phyloP scores from a whole-genome alignment of 2,329 filamentous ascomycete species.

The Camptophora hylomeconis region DNA sequence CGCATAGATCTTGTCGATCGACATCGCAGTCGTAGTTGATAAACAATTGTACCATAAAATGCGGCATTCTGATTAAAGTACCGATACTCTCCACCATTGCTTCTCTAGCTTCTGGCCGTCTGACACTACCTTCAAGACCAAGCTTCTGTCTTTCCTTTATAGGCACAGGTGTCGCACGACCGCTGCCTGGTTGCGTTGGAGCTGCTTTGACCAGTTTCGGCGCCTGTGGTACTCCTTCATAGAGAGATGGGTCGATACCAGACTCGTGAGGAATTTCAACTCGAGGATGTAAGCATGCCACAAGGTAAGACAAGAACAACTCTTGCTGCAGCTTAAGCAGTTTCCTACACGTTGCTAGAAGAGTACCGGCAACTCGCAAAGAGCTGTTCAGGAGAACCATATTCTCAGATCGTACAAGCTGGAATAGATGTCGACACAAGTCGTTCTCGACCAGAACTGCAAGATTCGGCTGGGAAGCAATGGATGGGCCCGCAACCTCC shows the following conservation, averaged over 20 bases:
- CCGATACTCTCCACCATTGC: slow-evolving; percentile 97
- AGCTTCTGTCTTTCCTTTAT: slow-evolving; percentile 87
- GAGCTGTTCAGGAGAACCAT: slow-evolving; percentile 91
- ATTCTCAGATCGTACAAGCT: slow-evolving; percentile 89
- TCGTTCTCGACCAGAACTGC: slow-evolving; percentile 83
- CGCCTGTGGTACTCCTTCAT: slow-evolving; percentile 82
- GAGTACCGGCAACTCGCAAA: slow-evolving; percentile 76
- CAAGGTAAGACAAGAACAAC: slow-evolving; percentile 83
- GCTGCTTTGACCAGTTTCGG: slow-evolving; percentile 74
- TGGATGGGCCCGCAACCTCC: slow-evolving; percentile 89
- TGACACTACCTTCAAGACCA: slow-evolving; percentile 77
- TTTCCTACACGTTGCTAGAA: slow-evolving; percentile 77
- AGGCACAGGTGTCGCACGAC: slow-evolving; percentile 76
- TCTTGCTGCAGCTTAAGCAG: slow-evolving; percentile 95
- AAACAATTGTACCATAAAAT: slow-evolving; percentile 88
- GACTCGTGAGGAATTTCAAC: slow-evolving; percentile 85
- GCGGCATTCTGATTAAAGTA: slow-evolving; percentile 80
- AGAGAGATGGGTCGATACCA: slow-evolving; percentile 80
- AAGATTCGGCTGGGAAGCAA: slow-evolving; percentile 79
- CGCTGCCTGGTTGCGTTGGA: slow-evolving; percentile 63
- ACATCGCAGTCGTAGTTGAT: slow-evolving; percentile 97
- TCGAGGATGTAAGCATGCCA: slow-evolving; percentile 85
- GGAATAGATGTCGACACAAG: slow-evolving; percentile 86
- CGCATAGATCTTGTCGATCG: slow-evolving; percentile 79
- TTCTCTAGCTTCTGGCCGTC: slow-evolving; percentile 89